A percentile compares a stretch with the other conserved stretches of the same genome.
Conservation (phyloP, 2,329 filamentous ascomycete species). For the Gnomoniopsis sp. region DNA sequence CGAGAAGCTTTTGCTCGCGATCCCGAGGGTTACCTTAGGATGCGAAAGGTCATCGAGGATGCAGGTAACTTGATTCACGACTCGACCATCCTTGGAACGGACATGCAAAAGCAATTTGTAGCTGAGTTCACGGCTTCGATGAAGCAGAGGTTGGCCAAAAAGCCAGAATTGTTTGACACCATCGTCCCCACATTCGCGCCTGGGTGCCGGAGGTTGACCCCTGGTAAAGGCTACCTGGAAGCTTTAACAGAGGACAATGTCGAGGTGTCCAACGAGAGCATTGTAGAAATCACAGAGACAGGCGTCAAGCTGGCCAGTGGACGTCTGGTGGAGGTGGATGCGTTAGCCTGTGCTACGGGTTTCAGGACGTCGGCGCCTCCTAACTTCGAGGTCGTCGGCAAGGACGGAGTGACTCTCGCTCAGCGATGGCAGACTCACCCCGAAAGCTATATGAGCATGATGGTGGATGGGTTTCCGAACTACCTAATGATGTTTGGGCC, state of each 20-base stretch:
- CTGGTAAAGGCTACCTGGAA: conserved; percentile 44
- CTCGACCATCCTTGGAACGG: conserved; percentile 33
- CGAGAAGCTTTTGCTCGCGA: conserved; percentile 33
- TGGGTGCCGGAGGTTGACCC: conserved; percentile 43
- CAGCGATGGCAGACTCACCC: conserved; percentile 36
- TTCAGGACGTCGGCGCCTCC: conserved; percentile 37
- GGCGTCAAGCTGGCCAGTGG: conserved; percentile 29
- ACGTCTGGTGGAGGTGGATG: conserved; percentile 36
- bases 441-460: conserved; percentile 42
- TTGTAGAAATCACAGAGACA: conserved; percentile 30
- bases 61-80: conserved; percentile 41
- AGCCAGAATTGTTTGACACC: conserved; percentile 40
- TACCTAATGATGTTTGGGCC: conserved; percentile 47
- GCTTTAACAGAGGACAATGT: conserved; percentile 39
- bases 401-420: conserved; percentile 31
- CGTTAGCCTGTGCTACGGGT: conserved; percentile 45
- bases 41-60: conserved; percentile 42
- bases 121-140: conserved; percentile 34
- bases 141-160: conserved; percentile 35
- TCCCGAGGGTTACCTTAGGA: conserved; percentile 34
- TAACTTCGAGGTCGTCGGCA: conserved; percentile 38
- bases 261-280: conserved; percentile 33
- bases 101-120: conserved; percentile 32
- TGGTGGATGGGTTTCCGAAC: conserved; percentile 47
- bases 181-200: conserved; percentile 41